Base-by-base conservation (phyloP, 306 rosid species). In the Alnus rubra region DNA sequence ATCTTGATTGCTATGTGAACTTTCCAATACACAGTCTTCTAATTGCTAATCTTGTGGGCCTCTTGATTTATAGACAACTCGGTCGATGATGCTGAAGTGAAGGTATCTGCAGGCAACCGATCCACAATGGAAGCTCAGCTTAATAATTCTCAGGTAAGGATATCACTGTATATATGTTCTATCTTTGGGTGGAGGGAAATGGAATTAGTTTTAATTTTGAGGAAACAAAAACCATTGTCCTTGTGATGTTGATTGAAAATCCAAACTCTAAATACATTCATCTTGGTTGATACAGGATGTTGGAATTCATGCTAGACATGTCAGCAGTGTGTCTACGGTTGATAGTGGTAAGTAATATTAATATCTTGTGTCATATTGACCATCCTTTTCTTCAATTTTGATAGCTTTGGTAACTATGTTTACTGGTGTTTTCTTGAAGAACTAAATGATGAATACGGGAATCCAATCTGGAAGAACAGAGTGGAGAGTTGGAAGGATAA, bases 401-500 rank as follows among this genome's bases (percentile, higher is more conserved):
- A 75, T 75, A 7, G 44, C 42, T 42, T 75, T 30, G 28, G 39
- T 80, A 63, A 64, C 16, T 30, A 45, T 84, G 63, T 55, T 60
- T 76, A 50, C 69, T 87, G 76, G 11, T 82, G 80, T 78, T 68
- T 87, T 33, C 76, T 74, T 86, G 90, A 80, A 95, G 98, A 95
- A 78, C 65, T 85, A 39, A 91, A 90, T 59, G 97, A 93, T 73
- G 98, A 93, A 74, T 88, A 30, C 48, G 99, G 98, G 83, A 95
- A 95, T 88, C 99, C 99, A 58, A 95, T 95, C 35, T 95, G 99
- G 99, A 95, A 95, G 89, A 93, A 90, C 77, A 90, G 99, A 87
- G 97, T 95, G 62, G 98, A 95, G 76, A 95, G 98, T 79, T 95
- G 99, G 99, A 93, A 93, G 89, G 99, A 93, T 55, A 91, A 88